phyloP scores from a whole-genome alignment of 2,329 filamentous ascomycete species.

The Myriosclerotinia curreyana region DNA sequence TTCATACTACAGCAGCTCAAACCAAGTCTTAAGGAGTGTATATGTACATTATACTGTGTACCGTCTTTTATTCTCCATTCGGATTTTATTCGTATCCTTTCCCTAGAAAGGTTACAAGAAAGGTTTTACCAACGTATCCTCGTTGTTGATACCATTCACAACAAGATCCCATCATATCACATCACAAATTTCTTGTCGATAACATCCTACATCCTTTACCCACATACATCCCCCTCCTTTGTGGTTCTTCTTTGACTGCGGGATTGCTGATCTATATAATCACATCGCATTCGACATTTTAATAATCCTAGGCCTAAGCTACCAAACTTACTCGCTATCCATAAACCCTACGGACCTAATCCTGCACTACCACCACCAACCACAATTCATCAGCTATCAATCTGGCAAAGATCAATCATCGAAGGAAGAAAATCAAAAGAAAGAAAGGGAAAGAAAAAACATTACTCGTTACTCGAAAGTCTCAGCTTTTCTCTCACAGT shows the following conservation, averaged over 20 bases:
- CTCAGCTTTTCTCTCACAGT: slow-evolving; percentile 13
- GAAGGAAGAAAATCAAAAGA: background rate
- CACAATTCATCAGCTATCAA: slow-evolving; percentile 3
- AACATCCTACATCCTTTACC: slow-evolving; percentile 3
- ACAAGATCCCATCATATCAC: slow-evolving; percentile 11
- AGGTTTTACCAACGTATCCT: slow-evolving; percentile 4
- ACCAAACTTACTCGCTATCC: slow-evolving; percentile 3
- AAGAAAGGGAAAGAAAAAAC: background rate
- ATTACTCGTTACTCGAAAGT: slow-evolving; percentile 3
- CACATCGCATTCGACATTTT: slow-evolving; percentile 18
- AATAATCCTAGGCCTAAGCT: slow-evolving; percentile 7
- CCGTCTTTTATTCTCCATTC: slow-evolving; percentile 7
- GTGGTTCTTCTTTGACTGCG: slow-evolving; percentile 4
- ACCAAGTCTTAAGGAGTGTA: background rate
- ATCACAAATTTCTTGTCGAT: slow-evolving; percentile 7
- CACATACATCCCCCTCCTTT: slow-evolving; percentile 1
- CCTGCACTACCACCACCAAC: background rate
- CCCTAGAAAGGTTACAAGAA: background rate
- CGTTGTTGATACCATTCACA: slow-evolving; percentile 10
- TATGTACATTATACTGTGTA: background rate
- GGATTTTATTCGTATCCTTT: background rate
- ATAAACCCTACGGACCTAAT: slow-evolving; percentile 18
- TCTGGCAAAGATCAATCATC: background rate
- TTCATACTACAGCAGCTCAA: slow-evolving; percentile 3
- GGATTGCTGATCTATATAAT: slow-evolving; percentile 22